Evolutionary conservation across 129 eudicot genomes (phyloP), one percentile per base, ranked within the genome.

Genomic region (Ambrosia artemisiifolia): DNA sequence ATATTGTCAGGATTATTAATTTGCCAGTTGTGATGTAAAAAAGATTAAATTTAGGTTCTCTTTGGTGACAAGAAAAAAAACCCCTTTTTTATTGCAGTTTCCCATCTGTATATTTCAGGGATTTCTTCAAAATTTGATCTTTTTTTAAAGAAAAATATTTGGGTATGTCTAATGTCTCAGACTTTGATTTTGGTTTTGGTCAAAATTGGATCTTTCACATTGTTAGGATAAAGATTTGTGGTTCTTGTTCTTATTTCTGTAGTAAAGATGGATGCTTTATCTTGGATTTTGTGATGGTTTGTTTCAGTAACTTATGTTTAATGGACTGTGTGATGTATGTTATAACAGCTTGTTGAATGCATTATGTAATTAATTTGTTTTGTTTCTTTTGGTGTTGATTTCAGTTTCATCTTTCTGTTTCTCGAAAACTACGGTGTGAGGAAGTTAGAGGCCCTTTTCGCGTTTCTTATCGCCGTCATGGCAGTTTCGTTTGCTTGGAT

Each of bases 361-460:
- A 32, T 50, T n/a, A n/a, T 55, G 16, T 55, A 10, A 1, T 55
- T 55, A 3, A 24, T 19, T 4, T 55, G n/a, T 56, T 57, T 57
- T 56, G 36, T 56, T 57, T 57, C 62, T 57, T 57, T 57, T 57
- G 36, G 11, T 57, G 63, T 24, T 57, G 16, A 11, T 13, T 32
- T 12, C 65, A 60, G 65, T 13, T 60, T 60, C 65, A 60, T 60
- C 40, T 60, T 60, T 60, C 65, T 60, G 65, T 60, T 60, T 60
- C 65, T 60, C 5, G 65, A 60, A 30, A 60, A 33, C 65, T 60
- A 60, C 32, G 65, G 65, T 13, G 65, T 60, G 65, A 60, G 65
- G 65, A 60, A 60, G 65, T 60, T 60, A 32, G 65, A 60, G 43
- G 65, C 65, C 42, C 65, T 60, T 32, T 60, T 60, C 19, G 65